phyloP scores from a whole-genome alignment of 108 stramenopile species.

The Cylindrotheca closterium region DNA sequence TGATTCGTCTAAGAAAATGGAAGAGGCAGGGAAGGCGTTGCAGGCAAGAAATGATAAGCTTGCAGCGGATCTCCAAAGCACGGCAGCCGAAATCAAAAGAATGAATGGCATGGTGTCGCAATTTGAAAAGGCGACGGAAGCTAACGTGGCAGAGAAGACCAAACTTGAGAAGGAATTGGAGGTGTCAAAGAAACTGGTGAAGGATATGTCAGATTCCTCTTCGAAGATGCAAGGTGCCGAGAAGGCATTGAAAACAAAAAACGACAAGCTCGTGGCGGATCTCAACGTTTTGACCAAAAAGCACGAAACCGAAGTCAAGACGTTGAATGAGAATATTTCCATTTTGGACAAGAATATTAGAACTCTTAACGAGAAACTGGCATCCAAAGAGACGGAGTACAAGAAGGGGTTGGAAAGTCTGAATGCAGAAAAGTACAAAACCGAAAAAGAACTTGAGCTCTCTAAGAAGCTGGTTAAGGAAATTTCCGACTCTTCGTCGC shows the following conservation, averaged over 20 bases:
- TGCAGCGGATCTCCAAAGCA: background rate
- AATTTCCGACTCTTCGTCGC: too few species aligned
- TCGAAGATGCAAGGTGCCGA: background rate
- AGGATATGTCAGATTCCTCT: too few species aligned
- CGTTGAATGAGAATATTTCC: too few species aligned
- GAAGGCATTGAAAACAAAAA: background rate
- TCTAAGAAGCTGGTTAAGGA: background rate
- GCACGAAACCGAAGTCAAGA: constrained; percentile 1
- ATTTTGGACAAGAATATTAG: constrained; percentile 1
- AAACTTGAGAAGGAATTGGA: background rate
- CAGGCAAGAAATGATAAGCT: background rate
- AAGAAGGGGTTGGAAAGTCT: background rate
- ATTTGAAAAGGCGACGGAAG: too few species aligned
- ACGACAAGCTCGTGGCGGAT: background rate
- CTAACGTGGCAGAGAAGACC: background rate
- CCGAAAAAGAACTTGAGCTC: background rate
- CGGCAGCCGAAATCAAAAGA: background rate
- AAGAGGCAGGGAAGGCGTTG: background rate
- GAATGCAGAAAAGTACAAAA: background rate
- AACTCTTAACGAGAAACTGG: background rate
- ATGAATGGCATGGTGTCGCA: too few species aligned
- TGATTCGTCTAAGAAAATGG: too few species aligned
- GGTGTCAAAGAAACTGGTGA: too few species aligned
- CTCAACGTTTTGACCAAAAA: background rate
- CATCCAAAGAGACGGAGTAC: constrained; percentile 1